Evolutionary conservation across 305 asterid species (phyloP), one percentile per base, ranked within the genome.

Genomic region (Monarda citriodora): DNA sequence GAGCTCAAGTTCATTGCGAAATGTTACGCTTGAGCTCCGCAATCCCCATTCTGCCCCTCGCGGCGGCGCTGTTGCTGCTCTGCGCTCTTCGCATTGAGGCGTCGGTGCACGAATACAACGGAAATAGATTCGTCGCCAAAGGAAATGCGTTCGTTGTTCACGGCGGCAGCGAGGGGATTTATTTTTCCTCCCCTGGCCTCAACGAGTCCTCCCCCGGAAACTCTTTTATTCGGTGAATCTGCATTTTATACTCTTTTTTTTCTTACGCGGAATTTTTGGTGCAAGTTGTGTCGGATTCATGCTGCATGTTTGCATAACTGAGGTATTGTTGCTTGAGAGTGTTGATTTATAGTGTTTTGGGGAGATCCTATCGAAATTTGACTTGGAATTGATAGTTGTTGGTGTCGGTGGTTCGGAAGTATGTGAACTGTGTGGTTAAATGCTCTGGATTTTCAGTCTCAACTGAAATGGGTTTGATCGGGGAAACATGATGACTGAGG

Each of bases 161-260:
- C 52, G 98, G 94, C 25, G 97, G 97, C n/a, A 93, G 96, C 61
- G 98, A 93, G 72, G 98, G 98, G 46, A 83, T 89, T 48, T 87
- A 93, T 83, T 77, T 94, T 73, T 89, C 96, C 64, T 53, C 74
- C 53, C 85, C 81, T 66, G 75, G 59, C 8, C 74, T 66, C 70
- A 88, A 83, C 62, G 82, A 83, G 41, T 85, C 91, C 17, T 79
- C 87, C 26, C 70, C 79, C 14, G 83, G 75, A 63, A 80, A 82
- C 75, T 83, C 98, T 52, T 89, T 85, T 61, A 83, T 93, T 61
- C 82, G 96, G 98, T 93, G 73, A 53, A 16, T 65, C 63, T 45
- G 29, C 18, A 23, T 17, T 17, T 31, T 40, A 7, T 12, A 9
- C 32, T 32, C 20, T 26, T 51, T n/a, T 64, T 13, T 37, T 41